These are phyloP conservation scores for Beauveria sp. DNA, from an alignment of 2,329 filamentous ascomycete genomes.

Conservation along the genomic window DNA sequence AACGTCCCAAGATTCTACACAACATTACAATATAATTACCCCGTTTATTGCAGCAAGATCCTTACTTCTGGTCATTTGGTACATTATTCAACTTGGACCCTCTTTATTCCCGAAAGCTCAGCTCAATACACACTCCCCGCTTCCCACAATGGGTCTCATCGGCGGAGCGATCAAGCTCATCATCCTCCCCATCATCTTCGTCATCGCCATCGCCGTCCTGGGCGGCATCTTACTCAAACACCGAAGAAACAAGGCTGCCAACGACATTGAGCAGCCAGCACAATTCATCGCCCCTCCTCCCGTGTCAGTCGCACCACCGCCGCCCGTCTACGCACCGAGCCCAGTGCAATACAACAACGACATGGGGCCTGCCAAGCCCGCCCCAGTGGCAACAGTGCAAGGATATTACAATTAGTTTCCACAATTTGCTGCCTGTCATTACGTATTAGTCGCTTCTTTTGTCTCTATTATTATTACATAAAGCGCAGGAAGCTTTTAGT, in stretches of 20 bases:
- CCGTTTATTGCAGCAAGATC: not conserved
- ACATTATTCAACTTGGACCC: not conserved
- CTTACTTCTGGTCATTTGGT: not conserved
- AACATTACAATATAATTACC: not conserved
- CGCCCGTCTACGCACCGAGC: constrained; percentile 1
- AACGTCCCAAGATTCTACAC: too few relatives aligned
- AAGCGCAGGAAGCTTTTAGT: too few relatives aligned
- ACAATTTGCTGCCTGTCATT: not conserved
- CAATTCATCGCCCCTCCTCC: not conserved
- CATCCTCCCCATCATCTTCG: constrained; percentile 1
- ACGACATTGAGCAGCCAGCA: constrained; percentile 1
- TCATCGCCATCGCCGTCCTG: not conserved
- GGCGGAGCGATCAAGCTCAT: constrained; percentile 8
- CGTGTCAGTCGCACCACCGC: not conserved
- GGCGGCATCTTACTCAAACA: not conserved
- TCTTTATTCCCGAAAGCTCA: not conserved
- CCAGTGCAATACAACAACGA: not conserved
- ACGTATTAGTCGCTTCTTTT: not conserved
- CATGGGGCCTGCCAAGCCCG: not conserved
- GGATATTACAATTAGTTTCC: not conserved
- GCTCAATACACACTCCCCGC: not conserved
- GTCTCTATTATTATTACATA: not conserved
- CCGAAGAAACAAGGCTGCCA: not conserved
- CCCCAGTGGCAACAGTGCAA: not conserved
- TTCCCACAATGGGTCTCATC: not conserved